phyloP scores from a whole-genome alignment of 495 filamentous ascomycete genomes.

The Aspergillus sparsus region DNA sequence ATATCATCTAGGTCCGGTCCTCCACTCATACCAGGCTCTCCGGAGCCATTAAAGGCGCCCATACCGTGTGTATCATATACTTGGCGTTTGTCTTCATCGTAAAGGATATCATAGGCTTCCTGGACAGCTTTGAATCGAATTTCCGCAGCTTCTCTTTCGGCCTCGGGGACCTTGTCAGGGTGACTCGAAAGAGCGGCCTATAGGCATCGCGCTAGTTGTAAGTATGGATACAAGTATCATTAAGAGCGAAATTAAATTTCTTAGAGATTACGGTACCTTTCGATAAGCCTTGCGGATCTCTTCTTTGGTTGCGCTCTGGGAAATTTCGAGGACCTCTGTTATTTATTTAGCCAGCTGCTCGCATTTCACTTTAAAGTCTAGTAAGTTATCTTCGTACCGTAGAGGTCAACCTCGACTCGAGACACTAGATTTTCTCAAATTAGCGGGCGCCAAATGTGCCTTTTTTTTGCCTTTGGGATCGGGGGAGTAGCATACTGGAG shows the following conservation, averaged over 20 bases:
- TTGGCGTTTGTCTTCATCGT: conserved; percentile 89
- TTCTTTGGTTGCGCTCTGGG: conserved; percentile 66
- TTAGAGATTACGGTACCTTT: conserved; percentile 59
- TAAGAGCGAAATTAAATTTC: background rate
- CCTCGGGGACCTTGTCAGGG: conserved; percentile 93
- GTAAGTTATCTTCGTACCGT: conserved; percentile 34
- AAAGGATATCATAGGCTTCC: conserved; percentile 95
- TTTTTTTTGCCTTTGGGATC: background rate
- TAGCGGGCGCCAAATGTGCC: conserved; percentile 23
- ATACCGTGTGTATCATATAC: conserved; percentile 94
- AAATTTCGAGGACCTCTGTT: conserved; percentile 74
- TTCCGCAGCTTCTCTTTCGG: conserved; percentile 79
- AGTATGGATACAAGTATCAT: conserved; percentile 13
- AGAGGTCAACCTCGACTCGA: conserved; percentile 44
- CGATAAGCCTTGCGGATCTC: conserved; percentile 98
- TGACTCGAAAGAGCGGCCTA: conserved; percentile 87
- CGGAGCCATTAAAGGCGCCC: conserved; percentile 79
- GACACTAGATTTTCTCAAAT: conserved; percentile 36
- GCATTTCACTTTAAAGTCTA: background rate
- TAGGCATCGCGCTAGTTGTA: conserved; percentile 9
- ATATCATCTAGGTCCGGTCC: conserved; percentile 88
- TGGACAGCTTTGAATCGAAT: conserved; percentile 87
- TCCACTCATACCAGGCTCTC: conserved; percentile 64
- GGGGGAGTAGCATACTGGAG: background rate
- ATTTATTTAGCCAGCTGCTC: conserved; percentile 12